Conservation (phyloP, 1,284 basidiomycete genomes). For the Uromyces viciae-fabae region DNA sequence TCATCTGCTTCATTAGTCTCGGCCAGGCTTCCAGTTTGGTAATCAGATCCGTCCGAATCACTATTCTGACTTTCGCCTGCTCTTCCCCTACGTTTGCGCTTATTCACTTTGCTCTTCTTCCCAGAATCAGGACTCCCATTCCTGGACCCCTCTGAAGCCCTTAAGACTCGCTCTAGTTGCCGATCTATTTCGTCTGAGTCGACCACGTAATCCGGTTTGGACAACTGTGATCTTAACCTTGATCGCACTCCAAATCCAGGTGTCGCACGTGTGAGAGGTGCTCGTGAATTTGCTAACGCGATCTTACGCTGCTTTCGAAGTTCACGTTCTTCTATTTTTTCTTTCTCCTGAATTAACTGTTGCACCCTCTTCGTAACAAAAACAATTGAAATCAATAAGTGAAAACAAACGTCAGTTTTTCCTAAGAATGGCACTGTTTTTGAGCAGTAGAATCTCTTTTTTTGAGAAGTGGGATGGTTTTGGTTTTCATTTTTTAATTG, state of each 20-base stretch:
- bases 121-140: not conserved
- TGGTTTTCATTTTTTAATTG: not conserved
- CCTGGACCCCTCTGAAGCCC: slow-evolving; percentile 4
- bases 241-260: slow-evolving; percentile 31
- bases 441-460: too few relatives aligned
- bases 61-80: not conserved
- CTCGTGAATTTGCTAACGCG: slow-evolving; percentile 12
- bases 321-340: slow-evolving; percentile 22
- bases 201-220: slow-evolving; percentile 40
- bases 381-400: not conserved
- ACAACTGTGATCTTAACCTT: slow-evolving; percentile 20
- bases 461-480: not conserved
- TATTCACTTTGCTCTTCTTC: not conserved
- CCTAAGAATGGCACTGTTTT: too few relatives aligned
- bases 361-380: slow-evolving; percentile 12
- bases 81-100: slow-evolving; percentile 21
- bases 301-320: slow-evolving; percentile 22
- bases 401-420: too few relatives aligned
- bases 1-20: not conserved
- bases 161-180: slow-evolving; percentile 26
- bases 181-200: slow-evolving; percentile 31
- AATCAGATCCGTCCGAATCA: slow-evolving; percentile 36
- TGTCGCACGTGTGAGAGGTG: slow-evolving; percentile 16
- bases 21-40: not conserved
- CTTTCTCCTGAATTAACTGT: slow-evolving; percentile 7